Base-by-base conservation (phyloP, 2,329 filamentous ascomycete species). In the Macrophomina pseudophaseolina region DNA sequence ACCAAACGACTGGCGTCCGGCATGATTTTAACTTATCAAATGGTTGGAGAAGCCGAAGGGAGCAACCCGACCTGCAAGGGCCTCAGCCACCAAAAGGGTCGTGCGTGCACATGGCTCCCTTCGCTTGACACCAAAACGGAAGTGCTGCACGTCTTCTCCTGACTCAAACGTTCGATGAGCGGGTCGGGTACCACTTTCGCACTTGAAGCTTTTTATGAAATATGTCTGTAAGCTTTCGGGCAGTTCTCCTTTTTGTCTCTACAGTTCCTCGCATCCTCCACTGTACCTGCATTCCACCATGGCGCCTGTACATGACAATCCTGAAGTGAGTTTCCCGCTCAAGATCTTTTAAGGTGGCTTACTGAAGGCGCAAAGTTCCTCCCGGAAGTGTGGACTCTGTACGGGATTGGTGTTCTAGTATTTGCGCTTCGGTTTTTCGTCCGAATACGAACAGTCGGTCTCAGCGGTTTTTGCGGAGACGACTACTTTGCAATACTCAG, bases 391-490 rank as follows among this genome's bases (percentile, higher is more conserved):
- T 62, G 58, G 58, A 32, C 42, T 5, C n/a, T 62, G 9, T 62
- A 49, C 44, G n/a, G 46, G 42, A n/a, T 28, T 11, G 58, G 42
- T 7, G 46, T 44, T 14, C 18, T 62, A 30, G 18, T 62, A 11
- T 62, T 62, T 14, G 12, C 32, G 2, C 35, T 73, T 3, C 75
- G 80, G 3, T 79, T 78, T 23, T 70, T 66, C n/a, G 76, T 80
- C 3, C 75, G 80, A 0, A 56, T 80, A 14, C 76, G 77, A 1
- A 78, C 76, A 0, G 78, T 80, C 0, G 80, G 80, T 1, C 60
- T 75, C 40, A 72, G 72, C n/a, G 74, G 78, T 1, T 70, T 81
- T 1, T 74, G 77, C 23, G 77, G 80, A 7, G 80, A 82, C 68
- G 79, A 81, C 63, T 75, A 77, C 14, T 74, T 81, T 38, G 71